These are phyloP conservation scores for Panaeolus papilionaceus DNA, from an alignment of 768 basidiomycete species.

Conservation along the genomic window DNA sequence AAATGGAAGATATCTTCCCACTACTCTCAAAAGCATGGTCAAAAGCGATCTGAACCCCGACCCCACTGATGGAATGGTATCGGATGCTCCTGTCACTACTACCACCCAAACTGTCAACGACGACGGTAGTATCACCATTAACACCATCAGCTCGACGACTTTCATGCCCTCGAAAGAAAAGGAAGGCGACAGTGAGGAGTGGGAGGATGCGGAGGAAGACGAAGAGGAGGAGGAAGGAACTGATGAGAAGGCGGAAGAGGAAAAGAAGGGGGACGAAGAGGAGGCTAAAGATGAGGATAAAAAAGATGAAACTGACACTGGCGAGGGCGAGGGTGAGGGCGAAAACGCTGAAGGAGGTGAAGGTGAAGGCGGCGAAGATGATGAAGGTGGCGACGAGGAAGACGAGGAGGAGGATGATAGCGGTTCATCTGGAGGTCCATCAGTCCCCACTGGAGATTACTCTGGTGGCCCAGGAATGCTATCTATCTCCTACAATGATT, in stretches of 20 bases:
- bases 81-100: background rate
- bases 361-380: conserved; percentile 2
- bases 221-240: background rate
- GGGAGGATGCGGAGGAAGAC: conserved; percentile 3
- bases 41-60: conserved; percentile 3
- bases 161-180: conserved; percentile 6
- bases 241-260: background rate
- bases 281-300: background rate
- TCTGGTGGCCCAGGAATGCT: conserved; percentile 20
- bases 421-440: conserved; percentile 8
- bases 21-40: conserved; percentile 15
- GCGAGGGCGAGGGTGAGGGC: background rate
- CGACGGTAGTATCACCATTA: conserved; percentile 2
- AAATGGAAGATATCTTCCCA: conserved; percentile 26
- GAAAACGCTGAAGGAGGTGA: background rate
- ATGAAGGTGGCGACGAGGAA: background rate
- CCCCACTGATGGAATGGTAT: conserved; percentile 4
- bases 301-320: background rate
- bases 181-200: background rate
- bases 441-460: conserved; percentile 5
- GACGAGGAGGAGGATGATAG: background rate
- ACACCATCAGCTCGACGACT: conserved; percentile 6
- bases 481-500: conserved; percentile 31
- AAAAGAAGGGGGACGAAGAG: background rate
- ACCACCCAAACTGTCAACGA: conserved; percentile 1